Base-by-base conservation (phyloP, 495 filamentous ascomycete species). In the Penicillium turbatum region DNA sequence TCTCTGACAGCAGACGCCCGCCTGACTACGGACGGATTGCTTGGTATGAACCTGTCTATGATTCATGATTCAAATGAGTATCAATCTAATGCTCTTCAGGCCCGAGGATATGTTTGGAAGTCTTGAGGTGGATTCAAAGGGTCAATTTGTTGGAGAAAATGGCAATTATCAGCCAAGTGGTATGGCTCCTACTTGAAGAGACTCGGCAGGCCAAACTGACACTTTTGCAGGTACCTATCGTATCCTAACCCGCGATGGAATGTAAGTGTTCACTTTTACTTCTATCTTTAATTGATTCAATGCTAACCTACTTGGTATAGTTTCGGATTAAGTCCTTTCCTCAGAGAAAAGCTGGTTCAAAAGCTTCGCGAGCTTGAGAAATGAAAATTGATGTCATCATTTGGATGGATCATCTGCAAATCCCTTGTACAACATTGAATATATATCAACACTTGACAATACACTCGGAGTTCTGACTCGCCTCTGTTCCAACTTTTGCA, bases 41-140 rank as follows among this genome's bases (percentile, higher is more conserved):
- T 40, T 88, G 87, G 80, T 76, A 56, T 35, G 31, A 17, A 11
- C 13, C 12, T 35, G 5, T 27, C n/a, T 12, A 3, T 41, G 39
- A 29, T n/a, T 41, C 8, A 3, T 41, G 39, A 29, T n/a, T 41
- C 8, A 29, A 13, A 26, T 29, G 12, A 5, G 19, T 19, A 3
- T 48, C 12, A 37, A 16, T 16, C 65, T 70, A 36, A 70, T 43
- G 29, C 15, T 48, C 5, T 40, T 50, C 34, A 76, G 80, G 77
- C 82, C 83, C 0, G 92, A 95, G 69, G 90, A 97, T 72, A 97
- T 97, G 51, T 85, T 97, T 62, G 92, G 92, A 30, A 96, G 92
- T 62, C 76, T 96, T 42, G 86, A 93, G 65, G 88, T 96, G 9
- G 86, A 95, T 75, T 81, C 78, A 3, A 56, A 79, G 16, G 92